Base-by-base conservation (phyloP, 2,329 filamentous ascomycete species). In the Huntiella abstrusa region DNA sequence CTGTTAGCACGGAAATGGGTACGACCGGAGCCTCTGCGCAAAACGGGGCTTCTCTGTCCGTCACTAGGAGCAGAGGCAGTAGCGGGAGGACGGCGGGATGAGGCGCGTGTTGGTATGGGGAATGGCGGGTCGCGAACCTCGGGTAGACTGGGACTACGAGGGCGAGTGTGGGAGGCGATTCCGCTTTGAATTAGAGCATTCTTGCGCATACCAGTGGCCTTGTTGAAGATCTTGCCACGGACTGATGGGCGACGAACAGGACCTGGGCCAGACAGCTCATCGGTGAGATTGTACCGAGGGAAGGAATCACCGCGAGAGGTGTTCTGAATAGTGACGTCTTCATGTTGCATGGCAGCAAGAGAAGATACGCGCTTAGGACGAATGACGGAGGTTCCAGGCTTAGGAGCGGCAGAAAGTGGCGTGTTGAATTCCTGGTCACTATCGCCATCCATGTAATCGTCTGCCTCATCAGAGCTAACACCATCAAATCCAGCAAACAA, bases 71-170 rank as follows among this genome's bases (percentile, higher is more conserved):
- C 66, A 57, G 82, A 86, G 43, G 71, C 66, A 53, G 72, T 79
- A 50, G 77, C 62, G 1, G 76, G 73, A 16, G 79, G 71, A 55
- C 80, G 78, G 50, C 86, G 76, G 4, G 87, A 98, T 61, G 88
- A 96, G 28, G 84, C 83, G 48, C 91, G 71, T 3, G 79, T 80
- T 0, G 91, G 91, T 5, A 98, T 93, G 0, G 91, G 87, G 65
- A 93, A 95, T 0, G 91, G 91, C 22, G 91, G 87, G 45, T 75
- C 68, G 28, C 60, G 64, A 46, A 65, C 51, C 50, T 76, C 84
- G 43, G 66, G 69, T 45, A 75, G 61, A 58, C 70, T 84, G 41
- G 80, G 77, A 56, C 76, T 85, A 50, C 73, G 65, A 7, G 78
- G 68, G 33, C 75, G 71, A 2, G 48, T 41, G 53, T 88, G 83